phyloP scores from a whole-genome alignment of 805 yeast genomes.

The Candida succiphila region DNA sequence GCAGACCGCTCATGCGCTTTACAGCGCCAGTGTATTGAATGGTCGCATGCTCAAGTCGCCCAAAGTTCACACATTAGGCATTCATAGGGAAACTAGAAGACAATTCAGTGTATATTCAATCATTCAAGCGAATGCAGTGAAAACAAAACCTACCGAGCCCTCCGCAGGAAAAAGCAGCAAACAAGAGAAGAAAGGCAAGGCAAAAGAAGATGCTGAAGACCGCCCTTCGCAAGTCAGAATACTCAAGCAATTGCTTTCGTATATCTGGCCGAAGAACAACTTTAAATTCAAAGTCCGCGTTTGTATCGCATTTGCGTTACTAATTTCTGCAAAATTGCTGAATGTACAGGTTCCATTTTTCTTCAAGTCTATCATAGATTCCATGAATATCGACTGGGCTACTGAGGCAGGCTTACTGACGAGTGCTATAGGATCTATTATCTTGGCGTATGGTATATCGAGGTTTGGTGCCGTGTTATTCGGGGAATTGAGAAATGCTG shows the following conservation, averaged over 20 bases:
- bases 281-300: constrained; percentile 65
- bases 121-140: no score
- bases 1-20: no score
- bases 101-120: no score
- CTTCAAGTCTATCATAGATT: constrained; percentile 81
- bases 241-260: constrained; percentile 51
- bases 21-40: no score
- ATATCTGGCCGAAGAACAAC: constrained; percentile 76
- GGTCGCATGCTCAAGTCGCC: no score
- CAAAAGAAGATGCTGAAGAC: constrained; percentile 1
- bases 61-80: no score
- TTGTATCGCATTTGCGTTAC: constrained; percentile 57
- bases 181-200: no score
- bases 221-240: constrained; percentile 40
- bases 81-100: no score
- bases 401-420: constrained; percentile 51
- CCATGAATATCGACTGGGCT: constrained; percentile 87
- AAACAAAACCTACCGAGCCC: no score
- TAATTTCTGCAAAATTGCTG: constrained; percentile 72
- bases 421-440: constrained; percentile 52
- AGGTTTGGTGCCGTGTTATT: constrained; percentile 90
- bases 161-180: no score
- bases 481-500: constrained; percentile 92
- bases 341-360: constrained; percentile 96
- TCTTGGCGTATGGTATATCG: constrained; percentile 87